phyloP scores from a whole-genome alignment of 2,329 filamentous ascomycete species.

The Cladosporium phlei region DNA sequence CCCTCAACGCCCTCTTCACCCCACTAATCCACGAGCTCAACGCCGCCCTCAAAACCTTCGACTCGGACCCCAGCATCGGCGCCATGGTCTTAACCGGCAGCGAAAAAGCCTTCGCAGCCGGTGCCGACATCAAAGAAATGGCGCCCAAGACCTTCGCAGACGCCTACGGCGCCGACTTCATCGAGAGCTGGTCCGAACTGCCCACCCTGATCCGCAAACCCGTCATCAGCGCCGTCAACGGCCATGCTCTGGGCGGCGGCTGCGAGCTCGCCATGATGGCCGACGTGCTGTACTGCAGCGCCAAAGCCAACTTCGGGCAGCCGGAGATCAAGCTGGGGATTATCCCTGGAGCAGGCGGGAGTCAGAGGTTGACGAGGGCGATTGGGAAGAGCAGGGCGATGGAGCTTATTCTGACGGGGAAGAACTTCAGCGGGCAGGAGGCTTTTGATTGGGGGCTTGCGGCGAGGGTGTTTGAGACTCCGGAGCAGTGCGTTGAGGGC shows the following conservation, averaged over 20 bases:
- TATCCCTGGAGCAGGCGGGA: slow-evolving; percentile 87
- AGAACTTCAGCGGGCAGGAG: slow-evolving; percentile 75
- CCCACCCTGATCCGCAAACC: slow-evolving; percentile 85
- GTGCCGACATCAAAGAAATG: slow-evolving; percentile 99
- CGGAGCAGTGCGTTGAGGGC: slow-evolving; percentile 77
- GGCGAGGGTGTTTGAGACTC: slow-evolving; percentile 70
- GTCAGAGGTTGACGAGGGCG: slow-evolving; percentile 75
- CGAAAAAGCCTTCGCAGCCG: slow-evolving; percentile 85
- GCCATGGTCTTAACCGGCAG: slow-evolving; percentile 85
- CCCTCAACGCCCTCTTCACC: slow-evolving; percentile 87
- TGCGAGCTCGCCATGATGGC: slow-evolving; percentile 98
- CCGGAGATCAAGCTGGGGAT: slow-evolving; percentile 94
- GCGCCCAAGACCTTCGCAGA: slow-evolving; percentile 80
- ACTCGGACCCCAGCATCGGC: slow-evolving; percentile 63
- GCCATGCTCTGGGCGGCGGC: slow-evolving; percentile 88
- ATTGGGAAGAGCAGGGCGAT: slow-evolving; percentile 70
- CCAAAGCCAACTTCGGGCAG: slow-evolving; percentile 85
- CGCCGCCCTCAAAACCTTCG: slow-evolving; percentile 65
- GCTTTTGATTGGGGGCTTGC: slow-evolving; percentile 89
- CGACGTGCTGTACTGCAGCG: slow-evolving; percentile 87
- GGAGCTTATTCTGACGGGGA: slow-evolving; percentile 85
- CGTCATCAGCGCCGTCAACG: slow-evolving; percentile 88
- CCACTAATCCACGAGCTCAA: slow-evolving; percentile 90
- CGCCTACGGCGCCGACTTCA: slow-evolving; percentile 87
- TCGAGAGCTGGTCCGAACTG: slow-evolving; percentile 87